phyloP scores from a whole-genome alignment of 176 grass and related monocot genomes.

The Poa pratensis region DNA sequence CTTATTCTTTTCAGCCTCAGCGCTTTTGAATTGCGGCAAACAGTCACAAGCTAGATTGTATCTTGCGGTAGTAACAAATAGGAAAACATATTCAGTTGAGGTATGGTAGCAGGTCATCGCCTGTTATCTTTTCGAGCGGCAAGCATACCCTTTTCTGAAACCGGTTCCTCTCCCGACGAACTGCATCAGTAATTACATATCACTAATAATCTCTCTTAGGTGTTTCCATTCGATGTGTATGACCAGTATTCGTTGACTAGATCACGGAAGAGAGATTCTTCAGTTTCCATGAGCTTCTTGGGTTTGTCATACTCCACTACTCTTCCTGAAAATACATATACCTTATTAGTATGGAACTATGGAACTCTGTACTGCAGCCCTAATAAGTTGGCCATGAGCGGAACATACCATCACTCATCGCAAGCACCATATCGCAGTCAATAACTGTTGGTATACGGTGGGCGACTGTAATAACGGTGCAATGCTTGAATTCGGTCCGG shows the following conservation, averaged over 20 bases:
- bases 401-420: constrained; percentile 73
- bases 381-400: constrained; percentile 13
- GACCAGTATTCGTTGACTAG: constrained; percentile 88
- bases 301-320: constrained; percentile 76
- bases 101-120: background rate
- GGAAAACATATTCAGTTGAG: background rate
- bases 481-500: constrained; percentile 73
- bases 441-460: constrained; percentile 93
- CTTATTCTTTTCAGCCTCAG: background rate
- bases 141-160: background rate
- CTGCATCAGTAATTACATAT: background rate
- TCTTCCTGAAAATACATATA: constrained; percentile 49
- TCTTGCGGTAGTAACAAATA: background rate
- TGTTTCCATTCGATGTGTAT: constrained; percentile 44
- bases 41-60: background rate
- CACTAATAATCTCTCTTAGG: background rate
- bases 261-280: constrained; percentile 65
- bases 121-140: background rate
- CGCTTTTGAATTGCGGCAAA: background rate
- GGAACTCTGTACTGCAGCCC: background rate
- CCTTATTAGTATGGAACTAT: constrained; percentile 12
- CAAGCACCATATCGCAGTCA: constrained; percentile 80
- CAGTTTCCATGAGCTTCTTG: constrained; percentile 70
- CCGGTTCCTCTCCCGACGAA: background rate
- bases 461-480: constrained; percentile 86